Evolutionary conservation across 371 early-diverging fungal genomes (phyloP).

Genomic region (Gilbertella persicaria): DNA sequence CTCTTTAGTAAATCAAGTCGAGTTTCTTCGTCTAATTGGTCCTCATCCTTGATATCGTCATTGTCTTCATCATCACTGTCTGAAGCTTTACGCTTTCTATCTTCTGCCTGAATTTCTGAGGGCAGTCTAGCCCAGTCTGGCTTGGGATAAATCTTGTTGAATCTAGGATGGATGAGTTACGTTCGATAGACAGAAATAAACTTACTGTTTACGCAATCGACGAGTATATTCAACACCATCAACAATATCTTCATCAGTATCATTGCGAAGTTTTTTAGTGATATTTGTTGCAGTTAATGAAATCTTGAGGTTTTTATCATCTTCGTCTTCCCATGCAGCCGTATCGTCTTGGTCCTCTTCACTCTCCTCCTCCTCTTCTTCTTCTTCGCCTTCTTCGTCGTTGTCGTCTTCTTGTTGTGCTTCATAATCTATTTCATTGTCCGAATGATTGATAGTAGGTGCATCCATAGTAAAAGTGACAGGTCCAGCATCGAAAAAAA

Average conservation of each 20-base stretch:
- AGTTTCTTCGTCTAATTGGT: constrained; percentile 45
- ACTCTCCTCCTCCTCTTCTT: constrained; percentile 24
- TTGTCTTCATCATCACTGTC: constrained; percentile 45
- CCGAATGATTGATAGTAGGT: constrained; percentile 15
- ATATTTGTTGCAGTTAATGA: constrained; percentile 66
- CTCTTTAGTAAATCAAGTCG: constrained; percentile 50
- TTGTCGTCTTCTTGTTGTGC: constrained; percentile 21
- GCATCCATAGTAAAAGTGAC: constrained; percentile 26
- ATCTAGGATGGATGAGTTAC: constrained; percentile 35
- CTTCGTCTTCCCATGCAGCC: constrained; percentile 81
- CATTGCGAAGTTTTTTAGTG: constrained; percentile 76
- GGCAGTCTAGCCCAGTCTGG: constrained; percentile 83
- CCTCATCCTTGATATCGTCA: constrained; percentile 40
- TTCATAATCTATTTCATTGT: constrained; percentile 28
- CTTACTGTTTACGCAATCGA: constrained; percentile 81
- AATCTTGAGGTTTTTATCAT: constrained; percentile 66
- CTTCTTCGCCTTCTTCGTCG: constrained; percentile 17
- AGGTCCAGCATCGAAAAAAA: constrained; percentile 51
- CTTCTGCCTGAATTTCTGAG: constrained; percentile 34
- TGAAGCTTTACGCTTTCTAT: constrained; percentile 29
- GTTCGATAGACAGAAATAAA: neutral
- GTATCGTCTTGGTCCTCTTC: constrained; percentile 20
- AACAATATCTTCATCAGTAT: constrained; percentile 73
- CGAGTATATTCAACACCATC: constrained; percentile 79
- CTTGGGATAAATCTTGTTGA: constrained; percentile 82